Percentiles rank a stretch among this genome's conserved stretches.
phyloP scores from a whole-genome alignment of 1,139 yeast genomes.

The Taphrina deformans region DNA sequence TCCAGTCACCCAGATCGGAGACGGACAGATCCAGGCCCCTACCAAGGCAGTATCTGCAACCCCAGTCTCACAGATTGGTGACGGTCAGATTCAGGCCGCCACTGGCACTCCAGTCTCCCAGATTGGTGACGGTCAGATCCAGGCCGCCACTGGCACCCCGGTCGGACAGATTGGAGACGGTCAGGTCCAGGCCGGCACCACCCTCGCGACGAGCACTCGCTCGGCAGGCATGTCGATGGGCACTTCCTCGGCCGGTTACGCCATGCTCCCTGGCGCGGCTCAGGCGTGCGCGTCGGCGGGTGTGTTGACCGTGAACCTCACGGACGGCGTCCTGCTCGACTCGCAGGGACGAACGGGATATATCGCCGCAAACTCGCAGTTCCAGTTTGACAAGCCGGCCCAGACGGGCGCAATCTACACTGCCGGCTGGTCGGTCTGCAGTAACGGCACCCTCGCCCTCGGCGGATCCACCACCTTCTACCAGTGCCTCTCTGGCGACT shows the following conservation, averaged over 20 bases:
- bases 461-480: slow-evolving; percentile 66
- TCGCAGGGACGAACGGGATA: slow-evolving; percentile 71
- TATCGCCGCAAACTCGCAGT: slow-evolving; percentile 80
- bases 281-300: slow-evolving; percentile 26
- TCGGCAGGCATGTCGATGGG: slow-evolving; percentile 44
- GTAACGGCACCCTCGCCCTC: slow-evolving; percentile 66
- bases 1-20: slow-evolving; percentile 55
- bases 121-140: slow-evolving; percentile 55
- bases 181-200: slow-evolving; percentile 40
- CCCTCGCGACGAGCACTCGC: slow-evolving; percentile 47
- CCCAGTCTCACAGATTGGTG: slow-evolving; percentile 46
- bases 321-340: slow-evolving; percentile 59
- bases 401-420: slow-evolving; percentile 88
- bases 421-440: slow-evolving; percentile 69
- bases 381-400: slow-evolving; percentile 88
- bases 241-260: slow-evolving; percentile 33
- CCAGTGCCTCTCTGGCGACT: slow-evolving; percentile 77
- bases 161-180: slow-evolving; percentile 47
- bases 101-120: slow-evolving; percentile 47
- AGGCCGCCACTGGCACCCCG: slow-evolving; percentile 47
- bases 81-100: slow-evolving; percentile 49
- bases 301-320: slow-evolving; percentile 50
- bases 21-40: slow-evolving; percentile 61
- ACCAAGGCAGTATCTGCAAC: slow-evolving; percentile 42
- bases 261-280: slow-evolving; percentile 30